Evolutionary conservation across 805 yeast species (phyloP), one percentile per base, ranked within the genome.

Genomic region (Cyberlindnera samutprakarnensis): DNA sequence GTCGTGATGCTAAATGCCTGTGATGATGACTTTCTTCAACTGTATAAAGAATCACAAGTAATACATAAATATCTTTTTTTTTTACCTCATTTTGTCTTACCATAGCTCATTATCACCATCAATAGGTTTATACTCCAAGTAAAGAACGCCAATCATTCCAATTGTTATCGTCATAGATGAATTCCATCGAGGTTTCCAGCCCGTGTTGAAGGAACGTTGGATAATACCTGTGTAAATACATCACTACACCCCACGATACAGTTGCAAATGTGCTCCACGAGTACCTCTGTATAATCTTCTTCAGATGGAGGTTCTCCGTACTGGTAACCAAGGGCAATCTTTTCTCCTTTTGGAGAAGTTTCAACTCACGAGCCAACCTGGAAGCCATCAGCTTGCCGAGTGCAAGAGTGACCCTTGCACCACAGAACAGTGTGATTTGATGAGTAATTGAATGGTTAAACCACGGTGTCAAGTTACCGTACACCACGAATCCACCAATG

Each of bases 351-450:
- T 10, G 12, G n/a, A 31, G 33, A 9, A 33, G 36, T 23, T 36
- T 19, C 3, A 35, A 7, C 12, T 31, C 21, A 27, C 38, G 43
- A 7, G 49, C 42, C n/a, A 38, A 7, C 17, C 35, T 41, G 23
- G 32, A 44, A 0, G 52, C 53, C 3, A 53, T 30, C 15, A 57
- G 32, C 19, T 47, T 38, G 3, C 80, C 78, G 4, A 68, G 30
- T 0, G 83, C 90, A 25, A 83, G 49, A 30, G 73, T 49, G 5
- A 79, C 84, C 26, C 94, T 62, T 4, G 85, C 74, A 35, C 78
- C 69, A 39, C 85, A 78, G 47, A 82, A 82, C 31, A 82, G 63
- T 2, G 87, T 82, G 42, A 82, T 71, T 54, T 81, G 88, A 40
- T 75, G 79, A n/a, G 82, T 66, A 18, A 80, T 76, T 4, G 62